phyloP scores from a whole-genome alignment of 2,329 filamentous ascomycete genomes.

The Clonostachys rhizophaga region DNA sequence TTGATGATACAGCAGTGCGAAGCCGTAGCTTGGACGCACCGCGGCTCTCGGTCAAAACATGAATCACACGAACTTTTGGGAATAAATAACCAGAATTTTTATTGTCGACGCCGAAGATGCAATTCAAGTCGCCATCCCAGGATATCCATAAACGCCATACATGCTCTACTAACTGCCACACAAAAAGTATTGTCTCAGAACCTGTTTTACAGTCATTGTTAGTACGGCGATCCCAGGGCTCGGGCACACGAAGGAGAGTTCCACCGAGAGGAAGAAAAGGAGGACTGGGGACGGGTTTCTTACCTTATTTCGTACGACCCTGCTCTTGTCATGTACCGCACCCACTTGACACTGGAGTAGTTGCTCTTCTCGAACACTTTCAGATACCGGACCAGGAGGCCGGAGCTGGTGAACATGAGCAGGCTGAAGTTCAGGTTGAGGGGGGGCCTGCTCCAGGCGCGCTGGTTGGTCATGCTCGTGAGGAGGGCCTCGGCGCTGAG shows the following conservation, averaged over 20 bases:
- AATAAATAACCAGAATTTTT: not conserved
- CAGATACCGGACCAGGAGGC: slow-evolving; percentile 85
- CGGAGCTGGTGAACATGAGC: slow-evolving; percentile 97
- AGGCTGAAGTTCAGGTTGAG: slow-evolving; percentile 88
- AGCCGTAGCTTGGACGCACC: too few species aligned
- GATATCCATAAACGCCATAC: slow-evolving; percentile 2
- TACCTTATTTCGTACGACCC: slow-evolving; percentile 96
- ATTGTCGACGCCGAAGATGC: not conserved
- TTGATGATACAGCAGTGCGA: not conserved
- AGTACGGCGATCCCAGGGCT: not conserved
- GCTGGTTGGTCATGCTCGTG: slow-evolving; percentile 97
- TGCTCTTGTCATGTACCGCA: slow-evolving; percentile 96
- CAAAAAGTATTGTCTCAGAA: not conserved
- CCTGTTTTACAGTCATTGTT: not conserved
- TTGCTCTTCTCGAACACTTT: slow-evolving; percentile 99
- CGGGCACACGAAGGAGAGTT: not conserved
- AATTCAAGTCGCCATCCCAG: not conserved
- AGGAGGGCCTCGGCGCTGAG: slow-evolving; percentile 89
- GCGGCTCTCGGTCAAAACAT: too few species aligned
- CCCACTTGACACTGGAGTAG: slow-evolving; percentile 98
- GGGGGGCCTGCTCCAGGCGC: slow-evolving; percentile 92
- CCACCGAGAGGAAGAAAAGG: not conserved
- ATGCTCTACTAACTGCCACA: not conserved
- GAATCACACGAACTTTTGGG: too few species aligned
- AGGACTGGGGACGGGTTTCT: not conserved